Base-by-base conservation (phyloP, 2,329 filamentous ascomycete genomes). In the Juglanconis oblonga region DNA sequence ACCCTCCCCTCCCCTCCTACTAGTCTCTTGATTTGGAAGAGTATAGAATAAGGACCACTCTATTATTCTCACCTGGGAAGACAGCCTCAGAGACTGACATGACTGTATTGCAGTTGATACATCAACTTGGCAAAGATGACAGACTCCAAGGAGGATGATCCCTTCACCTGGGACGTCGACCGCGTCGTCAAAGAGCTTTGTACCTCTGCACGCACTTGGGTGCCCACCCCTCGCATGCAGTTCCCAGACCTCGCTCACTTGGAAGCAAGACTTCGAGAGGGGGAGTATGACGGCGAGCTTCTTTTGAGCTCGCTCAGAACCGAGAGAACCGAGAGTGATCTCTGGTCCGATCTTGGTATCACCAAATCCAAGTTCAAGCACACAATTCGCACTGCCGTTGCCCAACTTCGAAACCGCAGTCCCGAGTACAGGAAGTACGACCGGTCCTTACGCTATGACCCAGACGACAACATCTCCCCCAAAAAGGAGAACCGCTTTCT, bases 91-190 rank as follows among this genome's bases (percentile, higher is more conserved):
- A 17, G 8, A 32, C 31, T 40, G 5, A 49, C 4, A 52, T 14
- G 38, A 31, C 7, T 14, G n/a, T 1, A 2, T 40, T 24, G n/a
- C 38, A 31, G 53, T 52, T 42, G 32, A 55, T 10, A 17, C 24
- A 9, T 48, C 17, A 29, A 49, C 5, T 10, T 5, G 14, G 17
- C 31, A 14, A 70, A 67, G 68, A 75, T 71, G 74, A 68, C 63
- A 35, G 56, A 64, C 32, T 63, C 62, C 55, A 72, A 72, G 52
- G 71, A 72, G 14, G 70, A 74, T 58, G 91, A 96, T 73, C 91
- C 92, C n/a, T 89, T 87, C 72, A 69, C 81, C 57, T 96, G 92
- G 92, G 81, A 82, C 40, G 79, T 87, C 36, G 85, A 89, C 42
- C 80, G 86, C 40, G 84, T 96, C 10, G 81, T 89, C 9, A 71